phyloP scores from a whole-genome alignment of 169 alveolate species.

The Plasmodium inui region DNA sequence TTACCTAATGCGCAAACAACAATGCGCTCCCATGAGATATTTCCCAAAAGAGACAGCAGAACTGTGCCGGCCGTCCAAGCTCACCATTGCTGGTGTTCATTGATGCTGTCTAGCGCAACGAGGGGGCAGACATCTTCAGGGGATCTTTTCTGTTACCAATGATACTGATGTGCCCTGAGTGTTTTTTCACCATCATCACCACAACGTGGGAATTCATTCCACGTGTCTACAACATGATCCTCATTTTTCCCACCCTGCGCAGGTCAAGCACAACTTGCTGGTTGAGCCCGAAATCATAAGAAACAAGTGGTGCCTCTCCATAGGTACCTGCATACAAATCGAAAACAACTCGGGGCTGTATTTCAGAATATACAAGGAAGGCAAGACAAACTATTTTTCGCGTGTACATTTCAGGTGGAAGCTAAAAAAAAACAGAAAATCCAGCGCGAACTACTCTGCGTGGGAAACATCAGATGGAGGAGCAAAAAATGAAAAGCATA shows the following conservation, averaged over 20 bases:
- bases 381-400: constrained; percentile 72
- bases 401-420: constrained; percentile 72
- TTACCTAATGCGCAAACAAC: no score
- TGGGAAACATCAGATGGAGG: constrained; percentile 25
- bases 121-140: not conserved
- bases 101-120: not conserved
- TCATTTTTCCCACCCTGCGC: not conserved
- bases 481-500: constrained; percentile 18
- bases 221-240: not conserved
- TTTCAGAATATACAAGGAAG: constrained; percentile 79
- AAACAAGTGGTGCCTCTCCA: constrained; percentile 79
- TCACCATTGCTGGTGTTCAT: no score
- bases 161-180: not conserved
- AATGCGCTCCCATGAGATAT: no score
- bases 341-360: constrained; percentile 78
- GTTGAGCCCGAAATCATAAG: constrained; percentile 81
- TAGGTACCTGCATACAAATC: constrained; percentile 82
- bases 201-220: not conserved
- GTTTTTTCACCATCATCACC: not conserved
- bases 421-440: constrained; percentile 16
- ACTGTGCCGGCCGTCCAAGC: not conserved
- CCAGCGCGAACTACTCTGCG: not conserved
- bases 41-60: not conserved
- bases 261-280: constrained; percentile 77
- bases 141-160: not conserved